Base-by-base conservation (phyloP, 2,329 filamentous ascomycete species). In the Penicillium sp. region DNA sequence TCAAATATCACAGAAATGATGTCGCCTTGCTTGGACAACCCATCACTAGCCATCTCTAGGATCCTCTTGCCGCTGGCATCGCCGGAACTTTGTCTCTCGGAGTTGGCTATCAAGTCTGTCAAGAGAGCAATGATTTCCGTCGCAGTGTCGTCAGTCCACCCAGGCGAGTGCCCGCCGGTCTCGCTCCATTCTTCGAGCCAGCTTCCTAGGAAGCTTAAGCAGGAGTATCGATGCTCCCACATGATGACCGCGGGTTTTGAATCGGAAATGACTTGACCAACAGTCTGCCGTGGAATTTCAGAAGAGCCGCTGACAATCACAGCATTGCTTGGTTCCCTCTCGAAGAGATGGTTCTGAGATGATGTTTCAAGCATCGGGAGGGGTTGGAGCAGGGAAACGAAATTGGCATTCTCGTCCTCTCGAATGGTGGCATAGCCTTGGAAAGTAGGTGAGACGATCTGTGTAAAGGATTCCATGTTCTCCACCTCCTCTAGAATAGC, bases 331-430 rank as follows among this genome's bases (percentile, higher is more conserved):
- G 59, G 29, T 43, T 59, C 53, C 15, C 47, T 49, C 24, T 58
- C 55, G 0, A 57, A 53, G 21, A 63, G 53, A 13, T 61, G 55
- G 19, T 58, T 61, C 37, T 54, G 59, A 12, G 61, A 53, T 17
- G 60, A 55, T 4, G 63, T 56, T 22, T 69, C 66, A 24, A 72
- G 63, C 65, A 74, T 70, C 43, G 76, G 74, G 55, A 88, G 82
- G 15, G 75, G 67, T 15, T 71, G 67, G 39, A 69, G 57, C 62
- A 96, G 77, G 53, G 80, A 77, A 53, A 96, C 86, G 17, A 81
- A 81, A 59, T 94, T 93, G 24, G 81, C 82, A 57, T 93, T 90
- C 52, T 93, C 87, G 56, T 95, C 88, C 68, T 96, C 90, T 46
- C 86, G 82, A 34, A 85, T 82, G 12, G 90, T 81, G 53, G 84